phyloP scores from a whole-genome alignment of 305 asterid species.

The Fraxinus xanthoxyloides region DNA sequence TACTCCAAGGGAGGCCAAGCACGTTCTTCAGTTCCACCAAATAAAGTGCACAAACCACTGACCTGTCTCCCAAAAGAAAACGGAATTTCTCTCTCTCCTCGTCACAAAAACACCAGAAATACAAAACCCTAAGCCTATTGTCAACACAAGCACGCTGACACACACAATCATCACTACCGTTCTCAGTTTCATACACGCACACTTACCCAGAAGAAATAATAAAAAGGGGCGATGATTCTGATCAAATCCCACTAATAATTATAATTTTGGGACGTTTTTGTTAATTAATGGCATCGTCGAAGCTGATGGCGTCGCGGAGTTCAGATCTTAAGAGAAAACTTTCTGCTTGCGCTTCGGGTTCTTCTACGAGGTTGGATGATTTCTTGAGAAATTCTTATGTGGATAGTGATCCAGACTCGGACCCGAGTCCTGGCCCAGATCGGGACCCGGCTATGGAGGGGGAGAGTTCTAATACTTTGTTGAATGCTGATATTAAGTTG shows the following conservation, averaged over 20 bases:
- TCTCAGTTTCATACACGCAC: neutral
- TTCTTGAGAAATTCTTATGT: slow-evolving; percentile 36
- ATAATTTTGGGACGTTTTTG: neutral
- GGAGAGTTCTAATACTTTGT: slow-evolving; percentile 34
- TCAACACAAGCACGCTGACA: slow-evolving; percentile 1
- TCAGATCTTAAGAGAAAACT: slow-evolving; percentile 6
- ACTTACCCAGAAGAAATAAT: neutral
- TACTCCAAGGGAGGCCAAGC: neutral
- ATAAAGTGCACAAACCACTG: neutral
- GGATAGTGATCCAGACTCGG: slow-evolving; percentile 22
- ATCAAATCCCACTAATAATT: neutral
- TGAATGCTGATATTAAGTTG: slow-evolving; percentile 51
- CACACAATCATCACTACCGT: neutral
- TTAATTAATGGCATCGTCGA: slow-evolving; percentile 4
- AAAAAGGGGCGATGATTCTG: neutral
- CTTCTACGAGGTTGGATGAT: slow-evolving; percentile 34
- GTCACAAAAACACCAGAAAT: neutral
- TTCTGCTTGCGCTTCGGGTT: neutral
- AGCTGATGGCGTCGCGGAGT: slow-evolving; percentile 3
- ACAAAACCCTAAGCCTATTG: neutral
- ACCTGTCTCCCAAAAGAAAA: neutral
- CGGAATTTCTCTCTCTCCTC: neutral
- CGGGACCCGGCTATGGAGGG: slow-evolving; percentile 25
- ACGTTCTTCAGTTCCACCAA: neutral
- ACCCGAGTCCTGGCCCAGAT: slow-evolving; percentile 28